phyloP scores from a whole-genome alignment of 257 asterid genomes.

The Ocimum tenuiflorum region DNA sequence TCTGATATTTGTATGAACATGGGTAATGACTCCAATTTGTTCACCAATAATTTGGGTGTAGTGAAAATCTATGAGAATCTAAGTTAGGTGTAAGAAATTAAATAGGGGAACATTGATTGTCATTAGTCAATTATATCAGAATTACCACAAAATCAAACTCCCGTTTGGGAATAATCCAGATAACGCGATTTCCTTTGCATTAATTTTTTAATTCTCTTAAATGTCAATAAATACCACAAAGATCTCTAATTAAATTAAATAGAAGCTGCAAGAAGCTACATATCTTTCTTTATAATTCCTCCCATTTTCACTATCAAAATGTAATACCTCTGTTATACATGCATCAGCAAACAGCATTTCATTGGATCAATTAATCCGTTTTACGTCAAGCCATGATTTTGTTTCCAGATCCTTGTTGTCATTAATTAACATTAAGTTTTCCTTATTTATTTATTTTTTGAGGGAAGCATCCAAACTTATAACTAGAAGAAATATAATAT shows the following conservation, averaged over 20 bases:
- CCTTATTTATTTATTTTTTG: too few relatives aligned
- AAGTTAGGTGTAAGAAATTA: neutral
- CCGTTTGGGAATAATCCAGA: too few relatives aligned
- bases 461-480: too few relatives aligned
- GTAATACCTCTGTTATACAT: neutral
- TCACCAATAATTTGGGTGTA: neutral
- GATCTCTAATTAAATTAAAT: neutral
- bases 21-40: neutral
- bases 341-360: neutral
- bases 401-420: too few relatives aligned
- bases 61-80: slow-evolving; percentile 2
- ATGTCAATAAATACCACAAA: neutral
- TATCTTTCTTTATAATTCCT: neutral
- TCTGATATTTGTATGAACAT: neutral
- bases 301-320: neutral
- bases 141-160: neutral
- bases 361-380: neutral
- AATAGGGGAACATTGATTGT: neutral
- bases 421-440: too few relatives aligned
- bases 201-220: too few relatives aligned
- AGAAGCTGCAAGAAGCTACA: slow-evolving; percentile 18
- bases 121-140: neutral
- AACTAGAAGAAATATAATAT: too few relatives aligned
- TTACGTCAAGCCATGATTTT: too few relatives aligned
- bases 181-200: too few relatives aligned